phyloP scores from a whole-genome alignment of 1,139 yeast species.

The Protomyces gravidus region DNA sequence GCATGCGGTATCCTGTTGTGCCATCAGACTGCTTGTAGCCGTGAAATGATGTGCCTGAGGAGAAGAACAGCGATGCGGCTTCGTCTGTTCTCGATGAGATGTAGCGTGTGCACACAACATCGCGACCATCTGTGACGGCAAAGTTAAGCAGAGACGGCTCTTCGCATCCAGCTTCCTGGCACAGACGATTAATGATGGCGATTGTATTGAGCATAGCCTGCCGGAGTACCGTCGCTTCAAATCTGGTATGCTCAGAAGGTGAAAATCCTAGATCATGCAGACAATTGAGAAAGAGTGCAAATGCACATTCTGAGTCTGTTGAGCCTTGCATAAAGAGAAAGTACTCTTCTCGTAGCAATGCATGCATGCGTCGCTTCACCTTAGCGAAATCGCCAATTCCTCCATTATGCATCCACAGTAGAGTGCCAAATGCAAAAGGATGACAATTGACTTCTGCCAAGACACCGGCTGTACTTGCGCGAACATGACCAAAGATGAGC shows the following conservation, averaged over 20 bases:
- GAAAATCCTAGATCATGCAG: conserved; percentile 70
- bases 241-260: conserved; percentile 48
- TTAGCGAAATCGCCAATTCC: conserved; percentile 59
- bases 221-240: conserved; percentile 59
- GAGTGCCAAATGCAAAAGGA: conserved; percentile 49
- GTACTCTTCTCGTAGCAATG: conserved; percentile 72
- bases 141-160: conserved; percentile 89
- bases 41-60: conserved; percentile 75
- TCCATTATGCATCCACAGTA: conserved; percentile 48
- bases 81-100: conserved; percentile 86
- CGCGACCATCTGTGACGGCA: conserved; percentile 89
- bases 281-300: conserved; percentile 79
- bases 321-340: conserved; percentile 82
- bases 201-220: conserved; percentile 70
- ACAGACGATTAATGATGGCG: conserved; percentile 67
- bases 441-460: conserved; percentile 93
- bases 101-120: conserved; percentile 84
- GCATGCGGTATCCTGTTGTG: conserved; percentile 65
- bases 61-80: conserved; percentile 92
- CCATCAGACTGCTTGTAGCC: conserved; percentile 82
- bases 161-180: conserved; percentile 47
- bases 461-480: conserved; percentile 95
- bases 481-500: conserved; percentile 86
- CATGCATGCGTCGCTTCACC: conserved; percentile 68
- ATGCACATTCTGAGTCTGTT: conserved; percentile 93